Evolutionary conservation across 2,329 filamentous ascomycete species (phyloP).

Genomic region (Fusarium phyllophilum): DNA sequence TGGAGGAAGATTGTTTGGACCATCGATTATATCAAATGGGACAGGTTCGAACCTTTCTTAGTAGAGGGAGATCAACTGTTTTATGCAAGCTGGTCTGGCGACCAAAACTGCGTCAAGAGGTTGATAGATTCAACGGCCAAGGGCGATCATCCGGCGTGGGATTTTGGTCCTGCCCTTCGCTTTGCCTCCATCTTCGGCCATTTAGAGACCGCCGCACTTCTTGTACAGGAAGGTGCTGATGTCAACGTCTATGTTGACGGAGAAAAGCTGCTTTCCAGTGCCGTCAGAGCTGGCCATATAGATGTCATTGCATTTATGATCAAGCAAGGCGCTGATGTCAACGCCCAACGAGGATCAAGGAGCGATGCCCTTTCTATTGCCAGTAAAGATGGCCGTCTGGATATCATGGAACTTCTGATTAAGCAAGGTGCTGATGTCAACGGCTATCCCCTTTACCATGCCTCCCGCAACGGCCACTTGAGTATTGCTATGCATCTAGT

Average conservation of each 20-base stretch:
- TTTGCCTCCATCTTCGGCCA: fast-evolving
- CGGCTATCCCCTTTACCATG: no score
- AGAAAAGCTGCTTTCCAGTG: no score
- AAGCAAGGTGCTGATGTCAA: not conserved
- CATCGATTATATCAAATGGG: no score
- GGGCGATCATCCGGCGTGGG: fast-evolving
- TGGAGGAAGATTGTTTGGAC: not conserved
- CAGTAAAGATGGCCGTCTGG: fast-evolving
- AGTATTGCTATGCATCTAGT: not conserved
- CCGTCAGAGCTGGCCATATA: not conserved
- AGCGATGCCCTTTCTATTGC: not conserved
- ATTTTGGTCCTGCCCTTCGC: fast-evolving
- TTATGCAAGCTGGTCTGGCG: not conserved
- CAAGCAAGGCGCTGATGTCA: not conserved
- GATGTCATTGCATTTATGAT: not conserved
- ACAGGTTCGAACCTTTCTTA: fast-evolving
- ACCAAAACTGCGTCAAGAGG: not conserved
- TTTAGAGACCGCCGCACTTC: fast-evolving
- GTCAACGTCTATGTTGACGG: not conserved
- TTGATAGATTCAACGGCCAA: not conserved
- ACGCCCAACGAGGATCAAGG: fast-evolving
- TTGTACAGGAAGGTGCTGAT: not conserved
- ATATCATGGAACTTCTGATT: not conserved
- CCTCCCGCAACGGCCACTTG: no score
- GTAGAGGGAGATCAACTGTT: not conserved